These are phyloP conservation scores for Xylaria sp. DNA, from an alignment of 495 filamentous ascomycete genomes.

Conservation along the genomic window DNA sequence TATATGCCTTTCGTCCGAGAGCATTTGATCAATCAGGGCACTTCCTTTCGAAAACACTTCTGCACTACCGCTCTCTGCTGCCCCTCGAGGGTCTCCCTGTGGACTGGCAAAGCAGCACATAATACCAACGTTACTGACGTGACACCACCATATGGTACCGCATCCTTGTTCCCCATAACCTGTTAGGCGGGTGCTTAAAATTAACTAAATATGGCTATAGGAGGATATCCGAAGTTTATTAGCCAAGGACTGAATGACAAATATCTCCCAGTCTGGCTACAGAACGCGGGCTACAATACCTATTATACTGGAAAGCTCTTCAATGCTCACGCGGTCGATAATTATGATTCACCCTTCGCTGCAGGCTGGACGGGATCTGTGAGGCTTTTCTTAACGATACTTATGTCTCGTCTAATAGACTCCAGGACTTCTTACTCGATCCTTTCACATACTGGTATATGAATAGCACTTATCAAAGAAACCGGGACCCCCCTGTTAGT, in stretches of 20 bases:
- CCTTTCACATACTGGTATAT: conserved; percentile 76
- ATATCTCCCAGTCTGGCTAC: conserved; percentile 74
- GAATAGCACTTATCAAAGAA: conserved; percentile 70
- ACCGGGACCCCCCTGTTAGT: conserved; percentile 63
- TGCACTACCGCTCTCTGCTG: conserved; percentile 70
- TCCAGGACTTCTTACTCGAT: conserved; percentile 70
- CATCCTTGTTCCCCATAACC: neutral
- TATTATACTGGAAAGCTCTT: conserved; percentile 79
- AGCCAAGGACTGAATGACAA: conserved; percentile 68
- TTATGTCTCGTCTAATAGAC: conserved; percentile 15
- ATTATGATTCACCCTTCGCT: conserved; percentile 63
- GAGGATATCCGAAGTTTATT: conserved; percentile 75
- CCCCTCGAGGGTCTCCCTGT: conserved; percentile 66
- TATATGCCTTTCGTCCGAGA: conserved; percentile 63
- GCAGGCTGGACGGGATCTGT: conserved; percentile 62
- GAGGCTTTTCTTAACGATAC: conserved; percentile 1
- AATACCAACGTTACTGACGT: conserved; percentile 81
- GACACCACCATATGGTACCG: conserved; percentile 62
- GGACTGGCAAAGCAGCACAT: conserved; percentile 72
- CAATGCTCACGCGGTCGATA: conserved; percentile 66
- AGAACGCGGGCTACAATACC: conserved; percentile 72
- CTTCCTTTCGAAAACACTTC: conserved; percentile 64
- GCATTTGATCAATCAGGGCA: conserved; percentile 61
- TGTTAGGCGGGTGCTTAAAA: neutral
- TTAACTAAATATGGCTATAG: conserved; percentile 39